Percentiles rank a stretch among this genome's conserved stretches.
phyloP scores from a whole-genome alignment of 106 monocot genomes.

The Chionographis japonica region DNA sequence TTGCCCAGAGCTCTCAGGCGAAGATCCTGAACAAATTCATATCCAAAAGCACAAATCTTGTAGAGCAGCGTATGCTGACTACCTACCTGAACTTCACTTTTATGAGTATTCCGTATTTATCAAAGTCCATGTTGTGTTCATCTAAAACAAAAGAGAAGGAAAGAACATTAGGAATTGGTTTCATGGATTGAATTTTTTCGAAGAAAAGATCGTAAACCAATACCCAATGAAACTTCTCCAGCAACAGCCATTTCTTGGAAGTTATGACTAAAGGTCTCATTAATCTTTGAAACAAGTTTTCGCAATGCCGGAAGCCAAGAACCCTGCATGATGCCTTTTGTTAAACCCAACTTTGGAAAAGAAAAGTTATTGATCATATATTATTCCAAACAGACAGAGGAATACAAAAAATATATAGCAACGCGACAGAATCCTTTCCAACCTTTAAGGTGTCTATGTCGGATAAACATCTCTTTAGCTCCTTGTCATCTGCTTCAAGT shows the following conservation, averaged over 20 bases:
- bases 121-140: constrained; percentile 91
- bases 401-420: not conserved
- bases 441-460: constrained; percentile 74
- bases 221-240: constrained; percentile 96
- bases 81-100: constrained; percentile 94
- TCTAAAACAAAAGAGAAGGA: constrained; percentile 38
- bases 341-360: not conserved
- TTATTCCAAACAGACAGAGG: not conserved
- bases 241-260: constrained; percentile 99
- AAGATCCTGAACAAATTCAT: too few relatives aligned
- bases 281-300: constrained; percentile 78
- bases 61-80: not conserved
- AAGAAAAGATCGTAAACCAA: not conserved
- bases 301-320: constrained; percentile 81
- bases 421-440: not conserved
- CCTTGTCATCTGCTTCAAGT: constrained; percentile 50
- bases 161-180: not conserved
- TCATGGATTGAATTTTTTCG: not conserved
- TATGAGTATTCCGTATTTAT: constrained; percentile 91
- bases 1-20: too few relatives aligned
- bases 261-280: constrained; percentile 91
- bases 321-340: constrained; percentile 30
- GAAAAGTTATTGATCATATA: not conserved
- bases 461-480: constrained; percentile 47
- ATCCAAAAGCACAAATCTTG: not conserved